Conservation (phyloP, 2,329 filamentous ascomycete species). For the Pseudogymnoascus verrucosus region DNA sequence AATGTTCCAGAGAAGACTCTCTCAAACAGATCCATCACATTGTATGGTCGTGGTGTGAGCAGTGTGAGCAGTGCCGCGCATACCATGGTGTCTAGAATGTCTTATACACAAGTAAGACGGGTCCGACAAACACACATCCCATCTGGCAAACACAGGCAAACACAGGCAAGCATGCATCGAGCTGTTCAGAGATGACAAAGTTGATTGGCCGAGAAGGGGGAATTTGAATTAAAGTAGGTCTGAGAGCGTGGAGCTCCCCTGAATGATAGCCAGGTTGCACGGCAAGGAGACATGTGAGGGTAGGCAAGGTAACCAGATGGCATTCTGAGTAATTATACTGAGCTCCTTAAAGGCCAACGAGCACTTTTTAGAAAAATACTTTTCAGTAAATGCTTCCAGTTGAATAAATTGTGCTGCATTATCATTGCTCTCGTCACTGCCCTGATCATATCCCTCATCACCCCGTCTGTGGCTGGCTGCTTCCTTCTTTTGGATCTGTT, state of each 20-base stretch:
- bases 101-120: conserved; percentile 1
- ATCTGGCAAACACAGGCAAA: background rate
- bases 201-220: background rate
- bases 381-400: background rate
- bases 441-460: background rate
- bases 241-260: background rate
- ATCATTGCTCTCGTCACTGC: background rate
- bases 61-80: background rate
- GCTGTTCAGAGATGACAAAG: background rate
- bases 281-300: background rate
- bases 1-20: background rate
- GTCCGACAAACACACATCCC: background rate
- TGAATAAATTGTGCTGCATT: background rate
- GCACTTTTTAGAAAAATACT: background rate
- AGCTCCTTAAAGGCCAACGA: background rate
- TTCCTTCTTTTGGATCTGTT: background rate
- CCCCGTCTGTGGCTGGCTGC: background rate
- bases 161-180: background rate
- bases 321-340: background rate
- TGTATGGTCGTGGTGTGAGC: background rate
- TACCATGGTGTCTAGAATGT: background rate
- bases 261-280: background rate
- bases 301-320: background rate
- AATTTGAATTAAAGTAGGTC: conserved; percentile 2
- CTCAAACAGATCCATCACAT: conserved; percentile 1